phyloP scores from a whole-genome alignment of 2,329 filamentous ascomycete species.

The Xylariales sp. region DNA sequence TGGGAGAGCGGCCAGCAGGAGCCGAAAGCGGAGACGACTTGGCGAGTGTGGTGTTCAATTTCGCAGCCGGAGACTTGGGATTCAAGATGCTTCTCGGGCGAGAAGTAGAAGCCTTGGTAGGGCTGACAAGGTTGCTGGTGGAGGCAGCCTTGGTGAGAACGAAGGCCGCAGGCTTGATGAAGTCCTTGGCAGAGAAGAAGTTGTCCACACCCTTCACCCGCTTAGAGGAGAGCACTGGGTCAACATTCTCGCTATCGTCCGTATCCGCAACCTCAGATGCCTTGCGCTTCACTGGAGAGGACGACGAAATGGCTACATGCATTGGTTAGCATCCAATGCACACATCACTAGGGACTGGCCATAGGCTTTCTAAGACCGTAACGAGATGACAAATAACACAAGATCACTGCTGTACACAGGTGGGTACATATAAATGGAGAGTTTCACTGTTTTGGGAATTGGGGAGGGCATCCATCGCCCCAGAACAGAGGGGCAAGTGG shows the following conservation, averaged over 20 bases:
- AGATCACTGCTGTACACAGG: no score
- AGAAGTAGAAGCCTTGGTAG: conserved; percentile 22
- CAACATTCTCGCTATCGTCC: conserved; percentile 58
- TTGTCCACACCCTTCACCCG: conserved; percentile 48
- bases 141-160: conserved; percentile 37
- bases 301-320: conserved; percentile 34
- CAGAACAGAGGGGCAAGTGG: not conserved
- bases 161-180: conserved; percentile 43
- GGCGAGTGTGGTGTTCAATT: conserved; percentile 36
- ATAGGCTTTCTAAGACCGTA: no score
- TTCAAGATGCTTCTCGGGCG: conserved; percentile 43
- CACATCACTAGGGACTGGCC: no score
- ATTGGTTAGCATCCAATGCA: conserved; percentile 26
- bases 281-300: conserved; percentile 51
- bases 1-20: conserved; percentile 79
- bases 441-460: no score
- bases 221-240: conserved; percentile 54
- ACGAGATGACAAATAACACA: no score
- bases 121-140: conserved; percentile 29
- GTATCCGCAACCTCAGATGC: conserved; percentile 44
- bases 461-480: no score
- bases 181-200: conserved; percentile 35
- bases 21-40: conserved; percentile 55
- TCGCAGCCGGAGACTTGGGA: conserved; percentile 47
- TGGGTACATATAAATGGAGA: no score